Evolutionary conservation across 345 rosid species (phyloP), one percentile per base, ranked within the genome.

Genomic region (Garcia nutans): DNA sequence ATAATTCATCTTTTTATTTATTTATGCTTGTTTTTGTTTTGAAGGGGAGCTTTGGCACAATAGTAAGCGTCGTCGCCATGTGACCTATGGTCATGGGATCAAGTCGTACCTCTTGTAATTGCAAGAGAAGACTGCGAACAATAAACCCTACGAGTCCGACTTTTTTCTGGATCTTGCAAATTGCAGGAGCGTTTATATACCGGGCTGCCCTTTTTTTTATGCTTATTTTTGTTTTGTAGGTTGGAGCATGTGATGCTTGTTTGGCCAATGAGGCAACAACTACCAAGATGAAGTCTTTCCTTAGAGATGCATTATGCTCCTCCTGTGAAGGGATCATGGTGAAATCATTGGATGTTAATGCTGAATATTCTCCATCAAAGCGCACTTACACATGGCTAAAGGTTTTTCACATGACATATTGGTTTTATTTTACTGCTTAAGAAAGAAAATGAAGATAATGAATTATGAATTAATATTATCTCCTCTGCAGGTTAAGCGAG

Each of bases 311-410:
- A 80, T 82, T 89, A 65, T 80, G 59, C 70, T 89, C 87, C 56
- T 92, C 93, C 5, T 94, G 92, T 78, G 98, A 94, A 85, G 94
- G 97, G 81, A 83, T 94, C 71, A 92, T 94, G 92, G 87, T 91
- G 68, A 94, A 94, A 80, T 83, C 89, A 28, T 72, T 94, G 73
- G 93, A 94, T 78, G 78, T 70, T 16, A 85, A 91, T 83, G 90
- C 94, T 33, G 90, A 89, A 77, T 94, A 92, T 81, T 87, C 66
- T 80, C 96, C 96, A 62, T 91, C 96, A 71, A 94, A 91, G 85
- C 96, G 96, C 67, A 71, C 89, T 65, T 96, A 94, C 76, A 58
- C 94, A 68, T 92, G 98, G 98, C 88, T 94, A 66, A 94, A 94
- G 97, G 98, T 92, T 78, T 70, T 37, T 42, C 62, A 26, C 70